These are phyloP conservation scores for Harrya chromipes DNA, from an alignment of 768 basidiomycete genomes.

Conservation along the genomic window DNA sequence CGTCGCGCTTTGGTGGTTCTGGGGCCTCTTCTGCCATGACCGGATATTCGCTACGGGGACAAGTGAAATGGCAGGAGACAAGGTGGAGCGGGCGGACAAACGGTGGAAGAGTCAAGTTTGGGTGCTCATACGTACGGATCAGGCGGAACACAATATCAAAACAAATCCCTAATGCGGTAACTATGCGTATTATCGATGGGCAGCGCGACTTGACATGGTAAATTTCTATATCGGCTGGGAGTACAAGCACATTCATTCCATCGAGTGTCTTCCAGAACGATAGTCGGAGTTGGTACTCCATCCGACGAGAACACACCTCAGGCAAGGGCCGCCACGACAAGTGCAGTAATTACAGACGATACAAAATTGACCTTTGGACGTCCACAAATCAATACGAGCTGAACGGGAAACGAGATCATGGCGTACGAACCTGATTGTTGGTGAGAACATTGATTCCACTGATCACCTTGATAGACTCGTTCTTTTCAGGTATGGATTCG, in stretches of 20 bases:
- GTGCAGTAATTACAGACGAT: conserved; percentile 39
- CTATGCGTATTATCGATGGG: background rate
- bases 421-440: conserved; percentile 71
- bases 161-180: conserved; percentile 22
- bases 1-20: conserved; percentile 54
- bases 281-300: background rate
- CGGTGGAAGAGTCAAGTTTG: background rate
- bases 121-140: conserved; percentile 10
- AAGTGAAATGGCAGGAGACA: background rate
- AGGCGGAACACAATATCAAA: conserved; percentile 11
- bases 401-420: background rate
- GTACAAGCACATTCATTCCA: background rate
- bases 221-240: background rate
- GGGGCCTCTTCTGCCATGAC: conserved; percentile 19
- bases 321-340: conserved; percentile 35
- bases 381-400: conserved; percentile 1
- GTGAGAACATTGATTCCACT: conserved; percentile 66
- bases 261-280: background rate
- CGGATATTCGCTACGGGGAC: conserved; percentile 1
- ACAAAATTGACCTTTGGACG: conserved; percentile 41
- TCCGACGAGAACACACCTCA: conserved; percentile 10
- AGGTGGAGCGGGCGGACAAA: background rate
- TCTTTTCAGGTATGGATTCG: conserved; percentile 31
- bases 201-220: no score
- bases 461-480: conserved; percentile 53